These are phyloP conservation scores for Wickerhamomyces subpelliculosus DNA, from an alignment of 805 yeast genomes.

Conservation along the genomic window DNA sequence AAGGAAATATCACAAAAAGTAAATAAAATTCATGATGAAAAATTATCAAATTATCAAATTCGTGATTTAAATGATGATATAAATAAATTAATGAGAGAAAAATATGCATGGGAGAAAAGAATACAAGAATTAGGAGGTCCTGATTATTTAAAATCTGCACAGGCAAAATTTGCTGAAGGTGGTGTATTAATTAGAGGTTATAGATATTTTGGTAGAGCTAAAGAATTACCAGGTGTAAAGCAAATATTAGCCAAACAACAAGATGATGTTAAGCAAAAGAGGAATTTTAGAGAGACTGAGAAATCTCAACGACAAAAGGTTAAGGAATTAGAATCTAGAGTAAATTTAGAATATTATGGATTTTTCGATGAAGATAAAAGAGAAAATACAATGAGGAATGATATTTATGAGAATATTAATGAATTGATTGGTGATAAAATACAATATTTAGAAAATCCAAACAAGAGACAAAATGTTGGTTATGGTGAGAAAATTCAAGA, in stretches of 20 bases:
- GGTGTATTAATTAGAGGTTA: slow-evolving; percentile 17
- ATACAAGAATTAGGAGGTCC: slow-evolving; percentile 69
- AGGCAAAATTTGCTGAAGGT: slow-evolving; percentile 6
- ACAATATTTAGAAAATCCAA: background rate
- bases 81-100: slow-evolving; percentile 61
- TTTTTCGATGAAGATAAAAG: slow-evolving; percentile 23
- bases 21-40: slow-evolving; percentile 56
- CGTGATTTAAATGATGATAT: slow-evolving; percentile 70
- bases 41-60: slow-evolving; percentile 52
- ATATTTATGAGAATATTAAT: slow-evolving; percentile 5
- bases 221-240: slow-evolving; percentile 68
- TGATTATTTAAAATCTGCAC: slow-evolving; percentile 37
- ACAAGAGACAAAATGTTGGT: too few species aligned
- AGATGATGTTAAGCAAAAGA: slow-evolving; percentile 14
- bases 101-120: slow-evolving; percentile 71
- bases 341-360: slow-evolving; percentile 36
- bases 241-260: slow-evolving; percentile 33
- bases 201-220: slow-evolving; percentile 78
- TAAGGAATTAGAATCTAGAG: slow-evolving; percentile 18
- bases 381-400: slow-evolving; percentile 3
- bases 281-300: slow-evolving; percentile 9
- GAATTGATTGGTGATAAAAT: slow-evolving; percentile 12
- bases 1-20: slow-evolving; percentile 58
- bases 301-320: slow-evolving; percentile 16
- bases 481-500: slow-evolving; percentile 6